A percentile compares a stretch with the other conserved stretches of the same genome.
Evolutionary conservation across 2,329 filamentous ascomycete genomes (phyloP).

Genomic region (Colletotrichum zoysiae): DNA sequence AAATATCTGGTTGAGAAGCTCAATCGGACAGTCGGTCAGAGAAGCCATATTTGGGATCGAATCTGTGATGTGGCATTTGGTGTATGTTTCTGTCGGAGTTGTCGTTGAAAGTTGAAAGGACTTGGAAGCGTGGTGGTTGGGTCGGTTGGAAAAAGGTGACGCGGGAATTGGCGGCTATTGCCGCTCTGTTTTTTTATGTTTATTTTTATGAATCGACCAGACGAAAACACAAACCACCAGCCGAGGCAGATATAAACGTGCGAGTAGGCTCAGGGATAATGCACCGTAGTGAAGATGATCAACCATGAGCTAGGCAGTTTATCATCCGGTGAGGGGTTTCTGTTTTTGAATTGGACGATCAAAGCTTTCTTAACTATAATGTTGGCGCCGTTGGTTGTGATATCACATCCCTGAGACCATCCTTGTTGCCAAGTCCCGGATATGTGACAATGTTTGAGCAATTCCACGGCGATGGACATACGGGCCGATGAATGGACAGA

Average conservation of each 20-base stretch:
- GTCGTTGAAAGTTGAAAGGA: not conserved
- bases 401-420: too few species aligned
- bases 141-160: not conserved
- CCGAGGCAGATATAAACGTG: too few species aligned
- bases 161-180: not conserved
- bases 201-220: not conserved
- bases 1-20: not conserved
- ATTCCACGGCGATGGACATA: too few species aligned
- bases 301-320: not conserved
- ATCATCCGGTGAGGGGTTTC: not conserved
- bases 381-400: not conserved
- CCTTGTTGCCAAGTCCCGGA: too few species aligned
- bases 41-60: not conserved
- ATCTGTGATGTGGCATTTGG: not conserved
- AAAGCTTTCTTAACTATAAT: not conserved
- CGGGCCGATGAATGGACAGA: too few species aligned
- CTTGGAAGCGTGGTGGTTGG: not conserved
- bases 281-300: too few species aligned
- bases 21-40: not conserved
- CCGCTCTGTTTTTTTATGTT: too few species aligned
- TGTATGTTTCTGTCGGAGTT: not conserved
- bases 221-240: too few species aligned
- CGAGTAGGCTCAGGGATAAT: too few species aligned
- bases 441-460: too few species aligned
- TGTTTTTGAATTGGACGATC: not conserved